Base-by-base conservation (phyloP, 139 green algal genomes). In the Zygnema cylindricum region DNA sequence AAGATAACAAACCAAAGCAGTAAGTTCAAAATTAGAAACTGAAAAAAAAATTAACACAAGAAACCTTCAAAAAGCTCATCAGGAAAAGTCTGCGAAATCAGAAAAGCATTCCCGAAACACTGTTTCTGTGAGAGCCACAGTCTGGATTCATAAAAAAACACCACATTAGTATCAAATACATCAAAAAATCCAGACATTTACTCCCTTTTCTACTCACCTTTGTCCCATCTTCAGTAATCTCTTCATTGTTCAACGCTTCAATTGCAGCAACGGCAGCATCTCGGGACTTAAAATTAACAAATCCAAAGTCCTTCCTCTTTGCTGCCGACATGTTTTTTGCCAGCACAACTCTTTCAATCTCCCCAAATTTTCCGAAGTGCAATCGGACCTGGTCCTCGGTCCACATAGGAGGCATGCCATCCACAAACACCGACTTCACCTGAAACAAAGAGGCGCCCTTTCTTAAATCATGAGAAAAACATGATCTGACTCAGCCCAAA, bases 351-450 rank as follows among this genome's bases (percentile, higher is more conserved):
- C 54, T 82, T 69, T 90, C 82, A 36, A 91, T 82, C 81, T 91
- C 36, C 23, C 86, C 86, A 82, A 57, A 91, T 42, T 30, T 40
- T 30, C 49, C 79, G 55, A 91, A 91, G 25, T 75, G 43, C 21
- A 30, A 79, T 41, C 30, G 30, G 32, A 87, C 86, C 82, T 43
- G 81, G 33, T 87, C 43, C 57, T 91, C 82, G 30, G 35, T 42
- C 86, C 86, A 91, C 40, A 41, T 86, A 16, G 82, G 40, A 41
- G 86, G 86, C 82, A 91, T 42, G 81, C 86, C 79, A 43, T 91
- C 82, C 32, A 91, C 55, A n/a, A 91, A 91, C 1, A 91, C 33
- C 32, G 84, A 84, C 86, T 91, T 91, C 43, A 91, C 86, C 78
- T 85, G 78, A 1, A 33, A 0, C 23, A 38, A 33, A 41, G 23